These are phyloP conservation scores for Sugiyamaella chiloensis DNA, from an alignment of 805 yeast genomes.

Conservation along the genomic window DNA sequence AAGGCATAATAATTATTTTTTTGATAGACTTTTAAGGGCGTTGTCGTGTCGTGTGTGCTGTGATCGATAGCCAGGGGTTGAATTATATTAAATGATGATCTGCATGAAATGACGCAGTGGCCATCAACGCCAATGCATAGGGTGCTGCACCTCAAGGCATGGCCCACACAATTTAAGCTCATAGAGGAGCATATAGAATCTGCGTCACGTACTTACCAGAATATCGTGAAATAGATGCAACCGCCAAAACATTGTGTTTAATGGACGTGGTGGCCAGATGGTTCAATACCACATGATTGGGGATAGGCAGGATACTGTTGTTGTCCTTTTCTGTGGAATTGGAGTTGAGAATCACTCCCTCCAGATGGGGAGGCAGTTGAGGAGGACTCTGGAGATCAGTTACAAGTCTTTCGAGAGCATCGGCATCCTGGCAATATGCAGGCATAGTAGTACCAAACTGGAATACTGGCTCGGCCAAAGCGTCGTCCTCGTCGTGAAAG, in stretches of 20 bases:
- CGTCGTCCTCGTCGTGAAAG: conserved; percentile 59
- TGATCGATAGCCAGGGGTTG: no score
- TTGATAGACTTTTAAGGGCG: no score
- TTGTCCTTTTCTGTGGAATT: conserved; percentile 74
- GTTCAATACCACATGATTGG: conserved; percentile 89
- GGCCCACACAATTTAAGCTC: no score
- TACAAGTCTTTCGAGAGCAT: conserved; percentile 41
- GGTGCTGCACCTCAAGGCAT: no score
- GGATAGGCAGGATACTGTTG: conserved; percentile 84
- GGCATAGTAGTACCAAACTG: conserved; percentile 48
- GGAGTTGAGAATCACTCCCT: conserved; percentile 81
- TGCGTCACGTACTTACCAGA: conserved; percentile 89
- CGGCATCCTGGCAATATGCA: conserved; percentile 40
- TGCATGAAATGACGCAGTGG: no score
- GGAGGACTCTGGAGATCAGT: conserved; percentile 75
- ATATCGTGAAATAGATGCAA: conserved; percentile 86
- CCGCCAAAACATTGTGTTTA: conserved; percentile 89
- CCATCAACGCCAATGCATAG: no score
- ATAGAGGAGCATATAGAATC: conserved; percentile 84
- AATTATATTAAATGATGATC: no score
- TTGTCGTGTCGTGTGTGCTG: no score
- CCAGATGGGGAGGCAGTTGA: conserved; percentile 93
- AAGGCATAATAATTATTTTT: no score
- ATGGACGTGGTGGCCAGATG: conserved; percentile 93
- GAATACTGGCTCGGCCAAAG: conserved; percentile 46